Percentiles rank a stretch among this genome's conserved stretches.
Conservation (phyloP, 495 filamentous ascomycete species). For the Neurospora hispaniola region DNA sequence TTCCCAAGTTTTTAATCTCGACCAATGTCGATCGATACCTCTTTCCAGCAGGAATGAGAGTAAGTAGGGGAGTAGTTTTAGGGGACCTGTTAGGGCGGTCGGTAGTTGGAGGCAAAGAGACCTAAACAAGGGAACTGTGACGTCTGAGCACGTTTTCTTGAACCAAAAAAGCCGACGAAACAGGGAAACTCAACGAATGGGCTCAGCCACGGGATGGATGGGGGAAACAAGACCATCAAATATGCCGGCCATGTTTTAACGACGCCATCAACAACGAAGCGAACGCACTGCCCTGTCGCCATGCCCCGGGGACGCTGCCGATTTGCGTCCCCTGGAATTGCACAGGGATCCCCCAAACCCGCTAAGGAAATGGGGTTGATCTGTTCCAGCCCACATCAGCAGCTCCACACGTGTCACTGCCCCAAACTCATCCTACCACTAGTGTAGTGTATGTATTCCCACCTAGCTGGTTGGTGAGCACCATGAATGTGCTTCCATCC, state of each 20-base stretch:
- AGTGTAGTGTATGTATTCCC: not conserved
- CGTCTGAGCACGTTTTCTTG: not conserved
- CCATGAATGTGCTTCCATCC: not conserved
- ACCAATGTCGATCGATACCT: not conserved
- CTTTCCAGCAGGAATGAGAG: not conserved
- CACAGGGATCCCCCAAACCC: not conserved
- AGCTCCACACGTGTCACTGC: not conserved
- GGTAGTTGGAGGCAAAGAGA: not conserved
- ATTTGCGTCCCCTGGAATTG: not conserved
- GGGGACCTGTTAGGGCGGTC: not conserved
- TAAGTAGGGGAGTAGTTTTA: not conserved
- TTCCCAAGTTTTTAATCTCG: not conserved
- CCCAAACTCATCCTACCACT: not conserved
- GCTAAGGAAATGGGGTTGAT: not conserved
- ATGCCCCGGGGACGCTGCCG: not conserved
- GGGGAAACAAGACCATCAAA: not conserved
- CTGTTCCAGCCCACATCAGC: not conserved
- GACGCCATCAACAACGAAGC: not conserved
- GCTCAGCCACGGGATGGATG: not conserved
- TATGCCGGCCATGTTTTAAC: not conserved
- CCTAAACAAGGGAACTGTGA: not conserved
- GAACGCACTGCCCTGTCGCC: not conserved
- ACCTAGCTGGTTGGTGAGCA: not conserved
- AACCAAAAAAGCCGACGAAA: not conserved
- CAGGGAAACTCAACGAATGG: not conserved